These are phyloP conservation scores for Plasmodium fragile DNA, from an alignment of 169 alveolate genomes.

Conservation along the genomic window DNA sequence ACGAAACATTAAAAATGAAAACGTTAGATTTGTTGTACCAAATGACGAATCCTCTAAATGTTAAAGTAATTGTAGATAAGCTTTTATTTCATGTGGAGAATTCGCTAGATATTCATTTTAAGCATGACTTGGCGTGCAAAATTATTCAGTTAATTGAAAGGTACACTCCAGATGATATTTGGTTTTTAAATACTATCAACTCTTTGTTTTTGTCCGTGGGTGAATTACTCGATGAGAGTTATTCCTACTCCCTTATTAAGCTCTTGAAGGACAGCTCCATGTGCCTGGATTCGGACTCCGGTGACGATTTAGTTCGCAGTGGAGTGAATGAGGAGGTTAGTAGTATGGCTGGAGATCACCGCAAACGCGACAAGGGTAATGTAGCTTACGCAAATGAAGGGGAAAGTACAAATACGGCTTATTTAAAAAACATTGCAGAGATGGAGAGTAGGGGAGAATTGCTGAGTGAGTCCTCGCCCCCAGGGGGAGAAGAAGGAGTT, in stretches of 20 bases:
- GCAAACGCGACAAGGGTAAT: neutral
- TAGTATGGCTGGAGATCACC: neutral
- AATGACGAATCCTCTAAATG: slow-evolving; percentile 95
- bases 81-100: slow-evolving; percentile 81
- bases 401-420: neutral
- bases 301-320: slow-evolving; percentile 15
- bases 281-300: slow-evolving; percentile 43
- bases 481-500: neutral
- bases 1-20: slow-evolving; percentile 93
- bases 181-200: slow-evolving; percentile 71
- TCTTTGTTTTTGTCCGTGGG: slow-evolving; percentile 65
- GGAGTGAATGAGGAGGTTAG: slow-evolving; percentile 17
- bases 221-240: slow-evolving; percentile 69
- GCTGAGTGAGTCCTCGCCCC: neutral
- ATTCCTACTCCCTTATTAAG: slow-evolving; percentile 62
- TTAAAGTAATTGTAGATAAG: slow-evolving; percentile 93
- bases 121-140: slow-evolving; percentile 74
- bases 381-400: neutral
- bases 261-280: slow-evolving; percentile 61
- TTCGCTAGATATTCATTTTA: slow-evolving; percentile 69
- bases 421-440: slow-evolving; percentile 42
- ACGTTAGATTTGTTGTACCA: slow-evolving; percentile 93
- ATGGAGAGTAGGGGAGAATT: neutral
- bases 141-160: slow-evolving; percentile 63
- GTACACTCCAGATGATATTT: slow-evolving; percentile 69